Evolutionary conservation across 1,284 basidiomycete species (phyloP).

Genomic region (Papiliotrema nemorosa): DNA sequence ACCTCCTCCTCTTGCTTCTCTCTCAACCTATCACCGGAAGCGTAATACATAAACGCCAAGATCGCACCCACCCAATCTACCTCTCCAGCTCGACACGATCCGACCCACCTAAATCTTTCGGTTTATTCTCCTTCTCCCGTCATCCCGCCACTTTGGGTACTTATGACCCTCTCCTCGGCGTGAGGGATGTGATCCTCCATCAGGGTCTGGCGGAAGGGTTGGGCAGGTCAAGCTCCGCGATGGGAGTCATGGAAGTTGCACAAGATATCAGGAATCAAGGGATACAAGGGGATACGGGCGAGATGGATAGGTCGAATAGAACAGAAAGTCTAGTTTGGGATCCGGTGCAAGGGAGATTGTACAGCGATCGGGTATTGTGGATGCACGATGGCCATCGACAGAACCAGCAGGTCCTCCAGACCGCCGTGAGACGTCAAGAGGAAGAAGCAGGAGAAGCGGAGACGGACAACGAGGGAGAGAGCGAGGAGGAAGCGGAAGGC

Average conservation of each 20-base stretch:
- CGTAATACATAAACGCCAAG: neutral
- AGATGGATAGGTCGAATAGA: too few species aligned
- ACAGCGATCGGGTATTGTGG: slow-evolving; percentile 13
- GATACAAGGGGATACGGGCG: too few species aligned
- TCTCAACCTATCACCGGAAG: neutral
- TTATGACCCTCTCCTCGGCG: slow-evolving; percentile 9
- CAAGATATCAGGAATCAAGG: too few species aligned
- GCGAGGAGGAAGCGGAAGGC: neutral
- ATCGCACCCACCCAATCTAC: slow-evolving; percentile 1
- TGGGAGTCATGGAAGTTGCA: too few species aligned
- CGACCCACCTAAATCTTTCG: slow-evolving; percentile 3
- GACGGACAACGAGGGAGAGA: neutral
- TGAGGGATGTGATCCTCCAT: slow-evolving; percentile 13
- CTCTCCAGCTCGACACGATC: slow-evolving; percentile 9
- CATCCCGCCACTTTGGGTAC: slow-evolving; percentile 8
- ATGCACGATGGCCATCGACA: neutral
- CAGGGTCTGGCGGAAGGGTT: neutral
- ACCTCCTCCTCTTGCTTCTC: neutral
- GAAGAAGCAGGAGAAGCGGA: neutral
- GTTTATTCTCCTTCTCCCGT: slow-evolving; percentile 12
- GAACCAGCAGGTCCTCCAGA: too few species aligned
- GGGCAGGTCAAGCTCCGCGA: too few species aligned
- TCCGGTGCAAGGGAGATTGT: too few species aligned
- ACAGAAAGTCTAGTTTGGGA: too few species aligned
- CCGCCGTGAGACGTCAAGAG: neutral